Base-by-base conservation (phyloP, 2,329 filamentous ascomycete genomes). In the Diaporthe destruens region DNA sequence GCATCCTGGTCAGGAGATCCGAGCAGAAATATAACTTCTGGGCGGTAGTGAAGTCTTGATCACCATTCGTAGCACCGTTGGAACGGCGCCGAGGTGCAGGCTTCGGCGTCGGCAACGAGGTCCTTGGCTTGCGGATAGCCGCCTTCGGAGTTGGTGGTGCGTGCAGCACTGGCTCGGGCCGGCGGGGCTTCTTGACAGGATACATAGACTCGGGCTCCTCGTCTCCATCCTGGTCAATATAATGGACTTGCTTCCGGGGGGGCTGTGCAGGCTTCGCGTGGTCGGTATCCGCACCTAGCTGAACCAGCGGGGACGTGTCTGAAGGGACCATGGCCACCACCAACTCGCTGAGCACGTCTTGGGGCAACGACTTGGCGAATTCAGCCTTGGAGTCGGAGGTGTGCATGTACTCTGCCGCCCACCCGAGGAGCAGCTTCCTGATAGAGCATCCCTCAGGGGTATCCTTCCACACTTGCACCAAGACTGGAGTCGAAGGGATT, bases 321-420 rank as follows among this genome's bases (percentile, higher is more conserved):
- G 89, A 81, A 25, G 87, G 86, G 78, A 87, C 90, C 88, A 91
- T 90, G 16, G 87, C 83, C 2, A 91, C 85, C 0, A 92, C 89
- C 7, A 92, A 84, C 79, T 91, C 89, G 74, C 88, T 90, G 8
- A 91, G 81, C 1, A 92, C 87, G 76, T 90, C 88, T 74, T 91
- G 87, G 0, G 90, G 89, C 3, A 92, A 83, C 0, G 88, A 88
- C 76, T 87, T 87, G 55, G 87, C 89, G 76, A 91, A 91, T 73
- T 89, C 87, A 11, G 86, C 83, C 23, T 88, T 84, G 1, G 85
- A 84, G 29, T 89, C 85, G 4, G 88, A 89, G 0, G 87, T 87
- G 54, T 87, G 82, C 82, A 91, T 89, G 76, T 91, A 91, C 79
- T 91, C 89, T 34, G 88, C 89, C 1, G 89, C 87, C 90, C 90